Conservation (phyloP, 768 basidiomycete species). For the Exidia glandulosa region DNA sequence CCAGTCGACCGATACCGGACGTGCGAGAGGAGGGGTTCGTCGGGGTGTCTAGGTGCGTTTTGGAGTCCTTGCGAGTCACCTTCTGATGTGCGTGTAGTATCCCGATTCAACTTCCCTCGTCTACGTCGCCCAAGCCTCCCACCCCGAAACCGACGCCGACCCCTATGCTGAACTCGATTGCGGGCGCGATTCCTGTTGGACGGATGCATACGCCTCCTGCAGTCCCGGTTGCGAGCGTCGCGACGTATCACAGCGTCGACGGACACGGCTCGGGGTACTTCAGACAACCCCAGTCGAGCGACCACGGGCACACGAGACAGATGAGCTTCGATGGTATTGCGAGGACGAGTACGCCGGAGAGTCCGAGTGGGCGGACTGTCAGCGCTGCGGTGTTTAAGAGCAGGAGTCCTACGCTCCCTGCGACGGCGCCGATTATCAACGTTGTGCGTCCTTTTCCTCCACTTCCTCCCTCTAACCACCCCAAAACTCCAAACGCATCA, state of each 20-base stretch:
- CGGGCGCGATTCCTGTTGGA: background rate
- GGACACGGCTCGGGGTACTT: too few species aligned
- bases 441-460: background rate
- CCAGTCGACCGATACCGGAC: background rate
- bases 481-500: background rate
- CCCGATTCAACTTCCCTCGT: background rate
- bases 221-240: too few species aligned
- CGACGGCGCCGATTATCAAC: background rate
- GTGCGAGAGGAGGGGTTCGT: background rate
- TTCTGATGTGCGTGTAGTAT: background rate
- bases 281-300: too few species aligned
- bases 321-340: too few species aligned
- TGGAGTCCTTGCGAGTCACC: background rate
- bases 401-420: background rate
- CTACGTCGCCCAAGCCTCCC: background rate
- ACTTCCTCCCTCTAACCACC: background rate
- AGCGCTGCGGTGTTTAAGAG: background rate
- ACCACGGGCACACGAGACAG: background rate
- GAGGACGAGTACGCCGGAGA: background rate
- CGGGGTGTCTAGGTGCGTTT: background rate
- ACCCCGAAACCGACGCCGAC: background rate
- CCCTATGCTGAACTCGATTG: background rate
- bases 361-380: background rate
- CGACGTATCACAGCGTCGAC: too few species aligned
- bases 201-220: too few species aligned